Conservation (phyloP, 495 filamentous ascomycete genomes). For the Penicillium antarcticum region DNA sequence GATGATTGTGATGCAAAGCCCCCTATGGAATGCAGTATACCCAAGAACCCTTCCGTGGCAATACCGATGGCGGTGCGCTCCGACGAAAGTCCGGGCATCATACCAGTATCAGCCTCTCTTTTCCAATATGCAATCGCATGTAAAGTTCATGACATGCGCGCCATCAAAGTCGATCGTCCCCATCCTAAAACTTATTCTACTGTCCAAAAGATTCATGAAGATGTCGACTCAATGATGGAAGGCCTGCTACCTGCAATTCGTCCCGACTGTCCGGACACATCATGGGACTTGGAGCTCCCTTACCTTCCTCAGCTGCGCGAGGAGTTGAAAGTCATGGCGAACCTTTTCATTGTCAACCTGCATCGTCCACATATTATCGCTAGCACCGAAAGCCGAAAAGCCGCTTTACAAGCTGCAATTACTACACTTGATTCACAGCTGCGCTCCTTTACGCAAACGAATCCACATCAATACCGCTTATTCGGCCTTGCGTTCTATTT, state of each 20-base stretch:
- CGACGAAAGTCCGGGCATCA: too few species aligned
- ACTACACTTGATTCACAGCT: slow-evolving; percentile 5
- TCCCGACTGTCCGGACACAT: too few species aligned
- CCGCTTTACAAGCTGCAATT: slow-evolving; percentile 5
- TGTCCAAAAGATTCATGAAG: too few species aligned
- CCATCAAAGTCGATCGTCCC: too few species aligned
- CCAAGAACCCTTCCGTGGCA: neutral
- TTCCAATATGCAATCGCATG: too few species aligned
- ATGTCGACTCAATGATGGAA: too few species aligned
- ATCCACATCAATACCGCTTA: slow-evolving; percentile 6
- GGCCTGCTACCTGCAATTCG: too few species aligned
- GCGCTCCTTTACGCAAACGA: slow-evolving; percentile 1
- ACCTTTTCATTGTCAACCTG: slow-evolving; percentile 2
- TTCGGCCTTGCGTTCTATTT: slow-evolving; percentile 5
- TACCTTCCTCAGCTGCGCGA: neutral
- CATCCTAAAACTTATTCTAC: too few species aligned
- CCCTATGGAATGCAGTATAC: slow-evolving; percentile 4
- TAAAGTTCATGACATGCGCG: too few species aligned
- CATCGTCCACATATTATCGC: slow-evolving; percentile 2
- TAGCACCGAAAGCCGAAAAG: slow-evolving; percentile 6
- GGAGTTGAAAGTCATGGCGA: neutral
- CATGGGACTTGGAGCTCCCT: too few species aligned
- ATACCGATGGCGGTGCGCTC: too few species aligned
- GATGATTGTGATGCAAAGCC: slow-evolving; percentile 8
- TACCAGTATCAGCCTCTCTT: too few species aligned